A percentile compares a stretch with the other conserved stretches of the same genome.
These are phyloP conservation scores for Meyerozyma athensensis DNA, from an alignment of 1,139 yeast species.

Conservation along the genomic window DNA sequence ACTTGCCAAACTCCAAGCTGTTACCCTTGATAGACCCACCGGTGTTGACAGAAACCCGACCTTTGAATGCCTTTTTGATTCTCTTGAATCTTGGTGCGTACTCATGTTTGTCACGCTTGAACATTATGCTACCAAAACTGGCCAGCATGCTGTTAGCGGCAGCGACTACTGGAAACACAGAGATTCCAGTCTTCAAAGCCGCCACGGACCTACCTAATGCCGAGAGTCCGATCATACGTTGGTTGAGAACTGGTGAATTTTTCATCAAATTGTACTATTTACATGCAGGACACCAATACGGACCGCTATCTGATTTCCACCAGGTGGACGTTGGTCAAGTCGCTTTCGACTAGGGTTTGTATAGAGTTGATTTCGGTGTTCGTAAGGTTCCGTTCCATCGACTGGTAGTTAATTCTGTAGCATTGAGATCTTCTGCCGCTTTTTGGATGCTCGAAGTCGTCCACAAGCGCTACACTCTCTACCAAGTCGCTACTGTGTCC, in stretches of 20 bases:
- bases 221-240: neutral
- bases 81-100: slow-evolving; percentile 78
- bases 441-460: slow-evolving; percentile 82
- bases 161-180: neutral
- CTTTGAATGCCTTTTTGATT: slow-evolving; percentile 83
- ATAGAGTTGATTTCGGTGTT: slow-evolving; percentile 72
- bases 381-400: slow-evolving; percentile 90
- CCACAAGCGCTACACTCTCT: slow-evolving; percentile 77
- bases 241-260: neutral
- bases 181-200: neutral
- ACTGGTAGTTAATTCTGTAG: slow-evolving; percentile 86
- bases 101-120: slow-evolving; percentile 67
- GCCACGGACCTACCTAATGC: neutral
- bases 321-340: slow-evolving; percentile 46
- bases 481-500: slow-evolving; percentile 81
- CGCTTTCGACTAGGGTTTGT: slow-evolving; percentile 58
- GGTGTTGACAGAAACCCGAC: slow-evolving; percentile 88
- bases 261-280: neutral
- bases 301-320: slow-evolving; percentile 54
- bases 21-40: slow-evolving; percentile 95
- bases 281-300: neutral
- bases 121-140: neutral
- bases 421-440: slow-evolving; percentile 75
- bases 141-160: neutral
- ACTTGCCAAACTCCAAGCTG: slow-evolving; percentile 71